phyloP scores from a whole-genome alignment of 208 protist species.

The Balamuthia mandrillaris region DNA sequence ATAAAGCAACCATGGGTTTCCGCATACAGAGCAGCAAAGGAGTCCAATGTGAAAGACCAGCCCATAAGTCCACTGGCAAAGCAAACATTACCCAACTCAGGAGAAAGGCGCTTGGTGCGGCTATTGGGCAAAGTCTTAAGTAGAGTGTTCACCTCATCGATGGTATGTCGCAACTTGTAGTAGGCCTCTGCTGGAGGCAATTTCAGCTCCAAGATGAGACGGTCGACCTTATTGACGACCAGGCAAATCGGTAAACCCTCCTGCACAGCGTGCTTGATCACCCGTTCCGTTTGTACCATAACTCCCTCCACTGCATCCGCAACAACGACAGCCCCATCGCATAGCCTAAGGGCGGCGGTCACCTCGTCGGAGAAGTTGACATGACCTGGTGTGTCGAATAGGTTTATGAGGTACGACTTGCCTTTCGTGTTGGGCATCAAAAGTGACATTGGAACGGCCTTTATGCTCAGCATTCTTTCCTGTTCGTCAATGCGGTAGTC shows the following conservation, averaged over 20 bases:
- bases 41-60: conserved; percentile 88
- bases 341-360: conserved; percentile 84
- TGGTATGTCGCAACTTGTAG: conserved; percentile 91
- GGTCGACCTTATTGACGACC: conserved; percentile 96
- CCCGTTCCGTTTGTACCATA: conserved; percentile 65
- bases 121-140: not conserved
- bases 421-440: conserved; percentile 66
- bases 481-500: conserved; percentile 82
- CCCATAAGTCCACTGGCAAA: conserved; percentile 73
- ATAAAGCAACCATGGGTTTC: conserved; percentile 61
- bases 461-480: conserved; percentile 75
- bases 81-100: conserved; percentile 61
- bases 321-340: conserved; percentile 91
- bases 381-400: conserved; percentile 94
- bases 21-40: conserved; percentile 91
- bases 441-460: conserved; percentile 77
- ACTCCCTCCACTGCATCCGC: conserved; percentile 96
- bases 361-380: conserved; percentile 95
- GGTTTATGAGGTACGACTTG: conserved; percentile 87
- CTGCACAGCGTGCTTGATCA: conserved; percentile 81
- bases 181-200: conserved; percentile 98
- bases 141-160: conserved; percentile 65
- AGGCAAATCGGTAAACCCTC: conserved; percentile 85
- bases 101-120: conserved; percentile 11
- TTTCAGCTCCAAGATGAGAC: conserved; percentile 96